phyloP scores from a whole-genome alignment of 805 yeast genomes.

The Hanseniaspora valbyensis region DNA sequence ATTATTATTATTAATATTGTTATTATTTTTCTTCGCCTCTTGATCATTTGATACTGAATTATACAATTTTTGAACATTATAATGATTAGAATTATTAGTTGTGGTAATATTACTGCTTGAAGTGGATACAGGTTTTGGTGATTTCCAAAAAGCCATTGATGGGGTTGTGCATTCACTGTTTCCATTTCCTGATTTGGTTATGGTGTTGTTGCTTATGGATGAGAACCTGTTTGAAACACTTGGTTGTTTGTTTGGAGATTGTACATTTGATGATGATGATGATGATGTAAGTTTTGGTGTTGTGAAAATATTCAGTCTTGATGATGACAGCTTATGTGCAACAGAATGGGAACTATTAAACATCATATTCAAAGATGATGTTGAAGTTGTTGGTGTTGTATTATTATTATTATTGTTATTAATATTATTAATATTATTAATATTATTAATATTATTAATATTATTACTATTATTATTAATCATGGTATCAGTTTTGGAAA shows the following conservation, averaged over 20 bases:
- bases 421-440: no score
- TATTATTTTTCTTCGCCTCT: not conserved
- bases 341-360: conserved; percentile 10
- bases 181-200: not conserved
- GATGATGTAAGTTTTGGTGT: conserved; percentile 2
- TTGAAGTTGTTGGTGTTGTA: not conserved
- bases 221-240: not conserved
- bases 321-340: conserved; percentile 11
- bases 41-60: not conserved
- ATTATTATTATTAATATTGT: not conserved
- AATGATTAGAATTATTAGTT: not conserved
- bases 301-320: conserved; percentile 12
- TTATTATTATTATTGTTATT: not conserved
- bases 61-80: not conserved
- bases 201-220: not conserved
- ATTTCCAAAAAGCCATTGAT: not conserved
- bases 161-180: not conserved
- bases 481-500: no score
- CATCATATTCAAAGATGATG: conserved; percentile 5
- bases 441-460: no score
- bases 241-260: not conserved
- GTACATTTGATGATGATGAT: not conserved
- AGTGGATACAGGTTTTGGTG: not conserved
- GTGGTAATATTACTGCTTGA: no score
- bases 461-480: no score